Evolutionary conservation across 225 moss, liverwort and hornwort species (phyloP).

Genomic region (Rhytidiadelphus loreus): DNA sequence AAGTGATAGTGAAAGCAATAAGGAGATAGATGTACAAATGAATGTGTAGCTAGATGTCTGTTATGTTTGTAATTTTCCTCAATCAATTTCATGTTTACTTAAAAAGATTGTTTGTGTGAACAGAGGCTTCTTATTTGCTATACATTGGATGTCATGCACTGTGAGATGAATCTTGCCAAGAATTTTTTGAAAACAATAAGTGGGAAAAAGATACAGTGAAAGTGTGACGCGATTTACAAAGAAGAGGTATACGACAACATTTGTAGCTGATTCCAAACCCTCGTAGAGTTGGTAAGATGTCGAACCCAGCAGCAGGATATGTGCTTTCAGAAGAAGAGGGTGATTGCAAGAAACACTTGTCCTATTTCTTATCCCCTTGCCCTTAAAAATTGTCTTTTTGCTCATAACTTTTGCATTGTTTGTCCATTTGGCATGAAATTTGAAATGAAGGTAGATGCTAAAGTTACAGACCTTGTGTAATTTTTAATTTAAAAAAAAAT

Average conservation of each 20-base stretch:
- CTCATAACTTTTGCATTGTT: too few species aligned
- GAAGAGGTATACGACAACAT: background rate
- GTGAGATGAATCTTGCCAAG: background rate
- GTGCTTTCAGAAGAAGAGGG: background rate
- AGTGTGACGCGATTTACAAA: background rate
- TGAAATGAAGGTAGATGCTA: too few species aligned
- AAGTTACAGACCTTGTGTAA: too few species aligned
- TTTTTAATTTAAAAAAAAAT: too few species aligned
- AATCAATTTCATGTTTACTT: rapidly evolving
- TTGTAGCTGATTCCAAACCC: background rate
- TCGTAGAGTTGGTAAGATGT: background rate
- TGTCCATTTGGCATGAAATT: too few species aligned
- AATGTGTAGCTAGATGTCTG: too few species aligned
- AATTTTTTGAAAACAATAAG: background rate
- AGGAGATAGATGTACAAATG: too few species aligned
- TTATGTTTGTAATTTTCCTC: too few species aligned
- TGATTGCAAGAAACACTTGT: too few species aligned
- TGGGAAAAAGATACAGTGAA: background rate
- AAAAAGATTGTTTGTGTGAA: rapidly evolving
- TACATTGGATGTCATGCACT: background rate
- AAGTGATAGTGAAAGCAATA: too few species aligned
- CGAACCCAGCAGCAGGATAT: background rate
- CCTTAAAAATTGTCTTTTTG: too few species aligned
- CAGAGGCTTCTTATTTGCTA: background rate
- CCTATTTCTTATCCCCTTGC: too few species aligned